phyloP scores from a whole-genome alignment of 768 basidiomycete genomes.

The Macrolepiota fuliginosa region DNA sequence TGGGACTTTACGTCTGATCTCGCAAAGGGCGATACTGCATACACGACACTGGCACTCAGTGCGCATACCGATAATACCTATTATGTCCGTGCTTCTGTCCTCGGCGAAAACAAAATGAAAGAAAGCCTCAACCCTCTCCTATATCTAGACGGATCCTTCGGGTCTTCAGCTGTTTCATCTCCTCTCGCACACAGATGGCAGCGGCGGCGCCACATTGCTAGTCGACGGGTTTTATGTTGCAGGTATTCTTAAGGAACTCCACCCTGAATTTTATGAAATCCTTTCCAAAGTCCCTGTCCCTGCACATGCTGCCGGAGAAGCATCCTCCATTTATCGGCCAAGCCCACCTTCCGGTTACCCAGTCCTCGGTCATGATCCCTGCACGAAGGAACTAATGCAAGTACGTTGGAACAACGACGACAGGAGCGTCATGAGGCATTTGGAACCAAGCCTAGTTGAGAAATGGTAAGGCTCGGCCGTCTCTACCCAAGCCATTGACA shows the following conservation, averaged over 20 bases:
- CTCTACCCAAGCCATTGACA: background rate
- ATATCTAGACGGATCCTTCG: slow-evolving; percentile 78
- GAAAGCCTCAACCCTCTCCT: background rate
- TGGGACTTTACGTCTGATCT: slow-evolving; percentile 97
- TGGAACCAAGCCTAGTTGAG: slow-evolving; percentile 62
- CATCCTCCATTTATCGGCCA: slow-evolving; percentile 51
- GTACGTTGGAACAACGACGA: slow-evolving; percentile 97
- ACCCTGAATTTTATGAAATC: slow-evolving; percentile 69
- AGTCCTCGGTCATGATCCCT: slow-evolving; percentile 63
- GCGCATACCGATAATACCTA: slow-evolving; percentile 76
- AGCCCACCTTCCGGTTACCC: slow-evolving; percentile 63
- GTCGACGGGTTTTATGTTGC: slow-evolving; percentile 96
- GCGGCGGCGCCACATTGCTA: slow-evolving; percentile 86
- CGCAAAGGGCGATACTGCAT: slow-evolving; percentile 90
- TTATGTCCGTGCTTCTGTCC: slow-evolving; percentile 47
- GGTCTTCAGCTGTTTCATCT: slow-evolving; percentile 97
- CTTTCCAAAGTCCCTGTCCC: slow-evolving; percentile 70
- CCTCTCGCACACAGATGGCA: slow-evolving; percentile 76
- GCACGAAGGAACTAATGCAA: slow-evolving; percentile 61
- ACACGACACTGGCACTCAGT: slow-evolving; percentile 82
- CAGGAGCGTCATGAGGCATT: slow-evolving; percentile 70
- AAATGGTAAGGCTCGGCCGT: slow-evolving; percentile 51
- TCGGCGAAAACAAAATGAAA: background rate
- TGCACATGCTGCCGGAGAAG: slow-evolving; percentile 87
- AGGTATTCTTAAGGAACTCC: slow-evolving; percentile 65